Evolutionary conservation across 495 filamentous ascomycete species (phyloP).

Genomic region (Penicillium chermesinum): DNA sequence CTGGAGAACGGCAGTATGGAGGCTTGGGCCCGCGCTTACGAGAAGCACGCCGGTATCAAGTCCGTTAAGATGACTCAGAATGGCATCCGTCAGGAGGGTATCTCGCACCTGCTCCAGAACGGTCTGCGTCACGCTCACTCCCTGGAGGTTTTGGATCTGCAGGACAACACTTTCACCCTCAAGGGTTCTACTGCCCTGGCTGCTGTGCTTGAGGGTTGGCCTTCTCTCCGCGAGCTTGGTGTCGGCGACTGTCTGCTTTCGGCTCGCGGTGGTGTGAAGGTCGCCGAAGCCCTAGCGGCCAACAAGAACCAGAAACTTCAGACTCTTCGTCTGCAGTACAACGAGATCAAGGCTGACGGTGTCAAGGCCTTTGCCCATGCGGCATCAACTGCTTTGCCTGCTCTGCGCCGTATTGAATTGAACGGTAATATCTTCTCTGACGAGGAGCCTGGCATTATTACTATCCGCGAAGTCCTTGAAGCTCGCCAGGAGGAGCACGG

Average conservation of each 20-base stretch:
- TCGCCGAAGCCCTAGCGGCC: constrained; percentile 66
- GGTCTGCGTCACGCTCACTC: constrained; percentile 63
- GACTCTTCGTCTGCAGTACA: constrained; percentile 82
- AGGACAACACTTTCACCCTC: constrained; percentile 94
- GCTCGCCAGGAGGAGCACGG: constrained; percentile 55
- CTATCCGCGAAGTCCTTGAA: constrained; percentile 46
- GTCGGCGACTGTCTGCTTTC: constrained; percentile 84
- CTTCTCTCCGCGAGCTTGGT: constrained; percentile 71
- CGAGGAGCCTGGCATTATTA: constrained; percentile 62
- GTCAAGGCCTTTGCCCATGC: constrained; percentile 64
- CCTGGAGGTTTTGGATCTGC: constrained; percentile 76
- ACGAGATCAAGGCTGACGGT: constrained; percentile 77
- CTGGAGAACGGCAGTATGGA: constrained; percentile 94
- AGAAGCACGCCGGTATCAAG: constrained; percentile 69
- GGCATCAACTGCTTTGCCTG: constrained; percentile 58
- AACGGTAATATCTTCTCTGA: constrained; percentile 95
- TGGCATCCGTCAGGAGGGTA: constrained; percentile 91
- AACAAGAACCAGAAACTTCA: constrained; percentile 73
- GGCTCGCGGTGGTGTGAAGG: constrained; percentile 67
- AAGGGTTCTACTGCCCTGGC: constrained; percentile 74
- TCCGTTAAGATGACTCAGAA: constrained; percentile 98
- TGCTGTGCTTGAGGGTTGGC: constrained; percentile 68
- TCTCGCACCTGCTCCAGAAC: constrained; percentile 66
- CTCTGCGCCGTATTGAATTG: constrained; percentile 76
- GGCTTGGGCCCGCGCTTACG: constrained; percentile 84